Base-by-base conservation (phyloP, 2,329 filamentous ascomycete species). In the Myriosclerotinia curreyana region DNA sequence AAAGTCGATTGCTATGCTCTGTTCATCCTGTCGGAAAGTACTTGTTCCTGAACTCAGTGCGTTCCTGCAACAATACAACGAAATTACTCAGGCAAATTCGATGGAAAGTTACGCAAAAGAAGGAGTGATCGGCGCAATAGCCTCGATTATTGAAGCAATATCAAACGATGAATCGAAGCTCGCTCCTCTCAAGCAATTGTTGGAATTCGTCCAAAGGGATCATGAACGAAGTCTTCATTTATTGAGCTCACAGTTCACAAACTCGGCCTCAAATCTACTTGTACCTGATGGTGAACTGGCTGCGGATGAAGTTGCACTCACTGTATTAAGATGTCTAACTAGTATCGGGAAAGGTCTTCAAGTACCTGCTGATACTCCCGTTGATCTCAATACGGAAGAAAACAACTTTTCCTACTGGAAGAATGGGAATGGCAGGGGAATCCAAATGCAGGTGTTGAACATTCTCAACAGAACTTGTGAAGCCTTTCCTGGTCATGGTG, bases 301-400 rank as follows among this genome's bases (percentile, higher is more conserved):
- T 52, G 66, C 73, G 20, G 76, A 80, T 49, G 74, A 77, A 65
- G 75, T 78, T 22, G 72, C 70, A 31, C 60, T 73, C 17, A 54
- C 68, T 74, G 83, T 87, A 2, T 77, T 95, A 60, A 82, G 87
- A 66, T 92, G 88, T 70, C 78, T 96, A 6, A 79, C 83, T 3
- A 86, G 83, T 65, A 86, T 93, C 69, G 90, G 87, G 0, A 90
- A 86, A 72, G 88, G 88, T 5, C 79, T 92, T 34, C 89, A 93
- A 75, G 83, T 83, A 14, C 85, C 86, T 0, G 81, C 84, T 12
- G 89, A 94, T 64, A 78, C 81, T 3, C 81, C 86, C 0, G 82
- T 93, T 34, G 86, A 93, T 65, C 77, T 93, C 1, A 88, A 91
- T 44, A 77, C 78, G 5, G 80, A 82, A 67, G 40, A 65, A 51